These are phyloP conservation scores for Circinella minor DNA, from an alignment of 371 early-diverging fungal genomes.

Conservation along the genomic window DNA sequence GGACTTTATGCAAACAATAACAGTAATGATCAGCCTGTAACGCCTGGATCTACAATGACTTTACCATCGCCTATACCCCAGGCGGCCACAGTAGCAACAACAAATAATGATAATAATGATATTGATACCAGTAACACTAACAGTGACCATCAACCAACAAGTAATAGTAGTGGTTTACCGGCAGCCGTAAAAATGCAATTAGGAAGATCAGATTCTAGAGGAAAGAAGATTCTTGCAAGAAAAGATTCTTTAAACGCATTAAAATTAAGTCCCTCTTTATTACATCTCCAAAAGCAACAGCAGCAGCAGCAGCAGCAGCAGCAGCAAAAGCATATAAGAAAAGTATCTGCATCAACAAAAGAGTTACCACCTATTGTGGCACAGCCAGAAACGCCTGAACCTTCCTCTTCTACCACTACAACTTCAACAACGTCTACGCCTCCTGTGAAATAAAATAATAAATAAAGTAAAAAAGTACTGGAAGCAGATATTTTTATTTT, in stretches of 20 bases:
- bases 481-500: not conserved
- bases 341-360: not conserved
- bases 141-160: no score
- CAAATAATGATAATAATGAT: no score
- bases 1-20: not conserved
- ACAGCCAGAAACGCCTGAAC: slow-evolving; percentile 7
- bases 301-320: slow-evolving; percentile 2
- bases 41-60: not conserved
- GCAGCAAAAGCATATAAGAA: not conserved
- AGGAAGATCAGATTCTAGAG: slow-evolving; percentile 7
- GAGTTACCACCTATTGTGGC: slow-evolving; percentile 2
- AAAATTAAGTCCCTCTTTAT: not conserved
- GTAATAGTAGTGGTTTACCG: no score
- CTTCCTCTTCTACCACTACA: slow-evolving; percentile 1
- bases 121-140: no score
- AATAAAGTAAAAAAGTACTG: not conserved
- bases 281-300: slow-evolving; percentile 6
- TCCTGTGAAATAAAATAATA: not conserved
- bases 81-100: no score
- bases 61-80: not conserved
- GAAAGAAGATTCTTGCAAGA: slow-evolving; percentile 7
- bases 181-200: not conserved
- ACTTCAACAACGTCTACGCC: not conserved
- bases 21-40: not conserved
- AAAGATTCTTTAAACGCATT: slow-evolving; percentile 11